Conservation (phyloP, 2,329 filamentous ascomycete species). For the Monosporascus ibericus region DNA sequence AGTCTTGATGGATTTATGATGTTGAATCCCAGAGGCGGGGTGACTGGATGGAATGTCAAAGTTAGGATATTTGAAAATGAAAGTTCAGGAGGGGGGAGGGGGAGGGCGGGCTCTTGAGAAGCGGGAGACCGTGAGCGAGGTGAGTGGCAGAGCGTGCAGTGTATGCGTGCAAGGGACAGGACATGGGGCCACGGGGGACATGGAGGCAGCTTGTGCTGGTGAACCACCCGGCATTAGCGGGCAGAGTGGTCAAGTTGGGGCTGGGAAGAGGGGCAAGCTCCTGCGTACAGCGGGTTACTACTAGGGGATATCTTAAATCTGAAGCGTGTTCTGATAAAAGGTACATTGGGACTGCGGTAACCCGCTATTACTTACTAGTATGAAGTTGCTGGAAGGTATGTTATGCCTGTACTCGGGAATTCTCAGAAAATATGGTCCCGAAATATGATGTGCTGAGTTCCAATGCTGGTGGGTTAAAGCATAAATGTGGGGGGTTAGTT, state of each 20-base stretch:
- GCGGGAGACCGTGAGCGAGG: not conserved
- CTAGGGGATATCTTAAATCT: not conserved
- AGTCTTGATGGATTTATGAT: not conserved
- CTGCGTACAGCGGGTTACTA: not conserved
- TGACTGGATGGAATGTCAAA: not conserved
- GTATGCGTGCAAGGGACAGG: not conserved
- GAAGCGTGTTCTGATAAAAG: not conserved
- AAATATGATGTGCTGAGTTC: not conserved
- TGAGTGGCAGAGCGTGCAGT: not conserved
- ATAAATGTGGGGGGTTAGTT: not conserved
- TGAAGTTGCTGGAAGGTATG: not conserved
- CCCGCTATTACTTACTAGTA: not conserved
- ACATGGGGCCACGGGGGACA: not conserved
- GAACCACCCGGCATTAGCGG: not conserved
- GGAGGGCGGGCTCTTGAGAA: not conserved
- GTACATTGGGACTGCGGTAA: not conserved
- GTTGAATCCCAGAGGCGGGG: not conserved
- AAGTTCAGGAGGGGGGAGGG: not conserved
- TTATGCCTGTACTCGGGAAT: not conserved
- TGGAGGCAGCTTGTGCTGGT: not conserved
- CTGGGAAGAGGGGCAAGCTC: not conserved
- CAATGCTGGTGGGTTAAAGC: not conserved
- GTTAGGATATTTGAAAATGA: conserved; percentile 1
- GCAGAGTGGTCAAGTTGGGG: not conserved
- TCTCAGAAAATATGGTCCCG: not conserved